Conservation (phyloP, 1,284 basidiomycete genomes). For the Boletus smithii region DNA sequence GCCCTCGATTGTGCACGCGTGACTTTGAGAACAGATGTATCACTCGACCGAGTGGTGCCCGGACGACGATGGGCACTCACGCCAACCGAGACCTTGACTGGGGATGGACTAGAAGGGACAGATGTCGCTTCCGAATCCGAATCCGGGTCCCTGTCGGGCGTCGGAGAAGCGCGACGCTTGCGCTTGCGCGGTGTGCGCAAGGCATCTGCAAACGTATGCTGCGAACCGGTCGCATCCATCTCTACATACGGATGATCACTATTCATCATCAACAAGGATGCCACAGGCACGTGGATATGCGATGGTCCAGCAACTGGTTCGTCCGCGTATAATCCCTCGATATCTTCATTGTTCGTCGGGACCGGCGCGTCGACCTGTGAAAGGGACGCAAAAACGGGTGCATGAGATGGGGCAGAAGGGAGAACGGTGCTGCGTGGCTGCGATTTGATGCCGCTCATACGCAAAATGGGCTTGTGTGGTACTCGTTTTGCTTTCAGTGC, state of each 20-base stretch:
- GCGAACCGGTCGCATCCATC: conserved; percentile 4
- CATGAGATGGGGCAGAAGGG: conserved; percentile 5
- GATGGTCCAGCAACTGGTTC: conserved; percentile 32
- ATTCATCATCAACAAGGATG: conserved; percentile 25
- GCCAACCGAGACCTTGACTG: conserved; percentile 26
- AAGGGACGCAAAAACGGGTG: conserved; percentile 17
- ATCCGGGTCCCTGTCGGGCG: not conserved
- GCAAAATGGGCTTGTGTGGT: conserved; percentile 9
- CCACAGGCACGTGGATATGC: conserved; percentile 8
- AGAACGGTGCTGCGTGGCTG: conserved; percentile 25
- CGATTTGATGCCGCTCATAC: conserved; percentile 17
- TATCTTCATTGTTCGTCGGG: conserved; percentile 34
- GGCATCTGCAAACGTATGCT: conserved; percentile 20
- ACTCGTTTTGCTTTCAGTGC: conserved; percentile 33
- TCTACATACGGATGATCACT: conserved; percentile 14
- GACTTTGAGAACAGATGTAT: conserved; percentile 3
- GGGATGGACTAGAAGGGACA: conserved; percentile 29
- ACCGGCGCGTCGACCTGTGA: conserved; percentile 16
- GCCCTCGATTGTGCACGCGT: conserved; percentile 18
- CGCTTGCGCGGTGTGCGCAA: conserved; percentile 33
- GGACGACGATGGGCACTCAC: conserved; percentile 5
- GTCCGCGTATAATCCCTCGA: conserved; percentile 29
- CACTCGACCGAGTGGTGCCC: not conserved
- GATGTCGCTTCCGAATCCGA: conserved; percentile 11
- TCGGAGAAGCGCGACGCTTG: conserved; percentile 17